Conservation (phyloP, 768 basidiomycete genomes). For the Kwoniella dejecticola region DNA sequence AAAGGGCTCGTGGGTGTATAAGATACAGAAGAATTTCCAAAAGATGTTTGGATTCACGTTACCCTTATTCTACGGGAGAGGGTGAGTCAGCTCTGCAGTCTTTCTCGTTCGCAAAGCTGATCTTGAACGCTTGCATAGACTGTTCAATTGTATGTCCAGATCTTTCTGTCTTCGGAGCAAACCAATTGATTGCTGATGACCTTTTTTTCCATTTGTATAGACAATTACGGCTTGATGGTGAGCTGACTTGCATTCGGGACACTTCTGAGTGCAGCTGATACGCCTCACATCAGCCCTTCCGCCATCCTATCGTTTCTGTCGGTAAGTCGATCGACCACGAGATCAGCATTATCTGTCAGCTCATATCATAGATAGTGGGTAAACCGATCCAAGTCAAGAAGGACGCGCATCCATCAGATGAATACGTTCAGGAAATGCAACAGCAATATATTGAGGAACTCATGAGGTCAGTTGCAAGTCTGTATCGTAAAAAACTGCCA, state of each 20-base stretch:
- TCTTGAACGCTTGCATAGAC: constrained; percentile 28
- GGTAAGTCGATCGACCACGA: constrained; percentile 63
- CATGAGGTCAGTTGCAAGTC: constrained; percentile 72
- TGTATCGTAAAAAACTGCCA: too few species aligned
- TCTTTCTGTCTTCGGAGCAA: neutral
- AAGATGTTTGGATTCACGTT: constrained; percentile 91
- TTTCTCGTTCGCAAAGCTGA: constrained; percentile 10
- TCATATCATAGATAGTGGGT: constrained; percentile 64
- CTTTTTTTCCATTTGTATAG: constrained; percentile 57
- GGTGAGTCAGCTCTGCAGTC: constrained; percentile 54
- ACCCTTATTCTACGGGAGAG: constrained; percentile 95
- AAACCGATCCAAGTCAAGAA: constrained; percentile 78
- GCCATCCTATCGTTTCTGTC: constrained; percentile 92
- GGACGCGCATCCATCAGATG: constrained; percentile 76
- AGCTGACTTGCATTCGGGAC: neutral
- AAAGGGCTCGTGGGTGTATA: constrained; percentile 83
- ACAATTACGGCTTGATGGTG: constrained; percentile 84
- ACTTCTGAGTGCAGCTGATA: neutral
- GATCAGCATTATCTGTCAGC: neutral
- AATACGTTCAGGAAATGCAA: constrained; percentile 78
- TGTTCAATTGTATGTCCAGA: constrained; percentile 77
- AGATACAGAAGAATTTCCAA: constrained; percentile 87
- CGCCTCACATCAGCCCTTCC: constrained; percentile 68
- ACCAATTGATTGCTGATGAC: neutral
- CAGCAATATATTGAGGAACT: constrained; percentile 87